Conservation (phyloP, 1,284 basidiomycete species). For the Cryptococcus deneoformans region DNA sequence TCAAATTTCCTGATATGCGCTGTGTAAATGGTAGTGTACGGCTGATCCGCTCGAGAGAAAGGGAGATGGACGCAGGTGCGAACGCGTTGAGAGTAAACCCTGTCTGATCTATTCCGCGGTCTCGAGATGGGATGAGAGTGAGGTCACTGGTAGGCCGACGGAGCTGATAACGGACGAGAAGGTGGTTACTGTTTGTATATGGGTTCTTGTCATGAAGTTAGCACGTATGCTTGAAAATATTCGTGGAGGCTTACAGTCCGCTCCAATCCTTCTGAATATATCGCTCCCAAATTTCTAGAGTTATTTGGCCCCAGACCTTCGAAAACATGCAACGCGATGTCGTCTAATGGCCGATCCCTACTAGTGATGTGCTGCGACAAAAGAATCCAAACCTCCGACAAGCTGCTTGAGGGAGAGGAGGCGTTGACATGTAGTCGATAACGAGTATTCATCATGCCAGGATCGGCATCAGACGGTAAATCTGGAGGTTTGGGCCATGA, state of each 20-base stretch:
- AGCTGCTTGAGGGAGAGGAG: slow-evolving; percentile 1
- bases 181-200: slow-evolving; percentile 74
- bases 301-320: slow-evolving; percentile 26
- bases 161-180: slow-evolving; percentile 56
- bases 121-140: slow-evolving; percentile 32
- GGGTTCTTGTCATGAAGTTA: slow-evolving; percentile 17
- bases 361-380: slow-evolving; percentile 70
- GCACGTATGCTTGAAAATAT: not conserved
- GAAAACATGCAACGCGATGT: slow-evolving; percentile 65
- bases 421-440: slow-evolving; percentile 19
- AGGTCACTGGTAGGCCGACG: slow-evolving; percentile 22
- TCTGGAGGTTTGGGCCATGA: slow-evolving; percentile 54
- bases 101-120: slow-evolving; percentile 34
- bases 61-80: slow-evolving; percentile 14
- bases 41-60: slow-evolving; percentile 31
- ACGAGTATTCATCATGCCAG: slow-evolving; percentile 18
- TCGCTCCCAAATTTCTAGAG: not conserved
- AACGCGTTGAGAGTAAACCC: slow-evolving; percentile 44
- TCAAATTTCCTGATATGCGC: slow-evolving; percentile 60
- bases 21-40: slow-evolving; percentile 32
- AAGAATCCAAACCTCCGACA: slow-evolving; percentile 66
- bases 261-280: not conserved
- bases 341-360: slow-evolving; percentile 60
- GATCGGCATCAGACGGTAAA: not conserved
- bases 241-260: not conserved